Percentiles rank a stretch among this genome's conserved stretches.
Evolutionary conservation across 129 eudicot species (phyloP).

Genomic region (Escallonia rubra): DNA sequence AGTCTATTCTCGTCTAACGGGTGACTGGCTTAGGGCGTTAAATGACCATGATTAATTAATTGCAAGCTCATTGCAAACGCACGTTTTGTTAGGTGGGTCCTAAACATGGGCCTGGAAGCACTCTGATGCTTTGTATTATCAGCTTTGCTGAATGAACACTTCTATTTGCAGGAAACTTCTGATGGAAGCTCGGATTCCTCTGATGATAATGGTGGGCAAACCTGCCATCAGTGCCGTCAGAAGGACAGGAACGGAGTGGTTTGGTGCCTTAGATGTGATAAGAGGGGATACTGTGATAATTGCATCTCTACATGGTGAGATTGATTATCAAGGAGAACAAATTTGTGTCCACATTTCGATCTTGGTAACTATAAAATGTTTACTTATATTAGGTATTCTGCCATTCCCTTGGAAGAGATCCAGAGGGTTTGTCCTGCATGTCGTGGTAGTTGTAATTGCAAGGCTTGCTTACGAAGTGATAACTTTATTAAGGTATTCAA

Average conservation of each 20-base stretch:
- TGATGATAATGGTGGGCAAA: conserved; percentile 67
- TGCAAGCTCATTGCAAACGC: too few relatives aligned
- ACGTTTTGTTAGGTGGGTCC: background rate
- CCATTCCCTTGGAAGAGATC: conserved; percentile 63
- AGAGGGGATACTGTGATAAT: conserved; percentile 84
- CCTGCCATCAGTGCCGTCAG: conserved; percentile 87
- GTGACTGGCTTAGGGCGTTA: too few relatives aligned
- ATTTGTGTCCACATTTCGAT: background rate
- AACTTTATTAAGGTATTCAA: conserved; percentile 78
- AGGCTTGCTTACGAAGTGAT: conserved; percentile 77
- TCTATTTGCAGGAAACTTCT: conserved; percentile 60
- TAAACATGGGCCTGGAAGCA: background rate
- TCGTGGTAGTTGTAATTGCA: conserved; percentile 85
- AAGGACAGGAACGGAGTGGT: conserved; percentile 40
- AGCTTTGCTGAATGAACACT: background rate
- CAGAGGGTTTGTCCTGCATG: conserved; percentile 86
- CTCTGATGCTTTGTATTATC: background rate
- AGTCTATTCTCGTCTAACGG: too few relatives aligned
- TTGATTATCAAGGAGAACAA: conserved; percentile 5
- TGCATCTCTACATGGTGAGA: conserved; percentile 85
- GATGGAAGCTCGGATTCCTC: conserved; percentile 75
- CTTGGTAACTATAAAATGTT: background rate
- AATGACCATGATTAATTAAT: too few relatives aligned
- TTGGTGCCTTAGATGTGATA: conserved; percentile 86
- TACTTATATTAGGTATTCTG: conserved; percentile 57